A percentile compares a stretch with the other conserved stretches of the same genome.
Conservation (phyloP, 306 rosid genomes). For the Medicago truncatula region MtrunA17r5.0-ANR NC_053048.1:23543001-23543500, state of each 20-base stretch:
- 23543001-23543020: neutral
- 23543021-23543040: neutral
- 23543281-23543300: constrained; percentile 51
- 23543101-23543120: constrained; percentile 61
- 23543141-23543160: constrained; percentile 64
- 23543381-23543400: neutral
- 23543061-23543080: neutral
- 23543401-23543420: no score
- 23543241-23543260: constrained; percentile 65
- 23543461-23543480: no score
- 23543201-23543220: constrained; percentile 53
- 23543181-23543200: constrained; percentile 74
- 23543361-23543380: constrained; percentile 50
- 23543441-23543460: no score
- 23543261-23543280: constrained; percentile 69
- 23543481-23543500: no score
- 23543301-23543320: constrained; percentile 63
- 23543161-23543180: constrained; percentile 78
- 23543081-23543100: neutral
- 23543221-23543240: constrained; percentile 64
- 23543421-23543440: neutral
- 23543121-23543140: constrained; percentile 72
- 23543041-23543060: neutral
- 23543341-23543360: constrained; percentile 42
- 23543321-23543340: constrained; percentile 46